Conservation (phyloP, 2,329 filamentous ascomycete genomes). For the Drechslera avenae region DNA sequence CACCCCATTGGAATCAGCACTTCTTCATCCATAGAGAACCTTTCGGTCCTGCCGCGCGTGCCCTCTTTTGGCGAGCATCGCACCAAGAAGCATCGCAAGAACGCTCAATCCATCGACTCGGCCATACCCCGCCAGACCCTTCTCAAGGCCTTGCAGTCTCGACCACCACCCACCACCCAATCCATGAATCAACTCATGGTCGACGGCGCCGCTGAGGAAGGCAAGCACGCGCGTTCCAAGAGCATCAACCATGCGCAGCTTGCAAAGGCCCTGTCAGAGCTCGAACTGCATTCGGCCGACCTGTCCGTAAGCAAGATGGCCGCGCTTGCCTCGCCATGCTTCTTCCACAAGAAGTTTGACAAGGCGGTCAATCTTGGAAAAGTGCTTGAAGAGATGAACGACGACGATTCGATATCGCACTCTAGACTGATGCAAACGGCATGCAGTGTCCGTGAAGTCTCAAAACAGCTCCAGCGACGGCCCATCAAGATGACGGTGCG, state of each 20-base stretch:
- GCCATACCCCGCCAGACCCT: slow-evolving; percentile 76
- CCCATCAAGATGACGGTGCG: slow-evolving; percentile 90
- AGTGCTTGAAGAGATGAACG: slow-evolving; percentile 91
- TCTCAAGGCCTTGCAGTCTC: slow-evolving; percentile 78
- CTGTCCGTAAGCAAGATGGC: slow-evolving; percentile 58
- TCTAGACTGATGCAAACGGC: slow-evolving; percentile 94
- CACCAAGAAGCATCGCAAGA: slow-evolving; percentile 46
- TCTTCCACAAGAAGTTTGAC: slow-evolving; percentile 96
- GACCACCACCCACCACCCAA: slow-evolving; percentile 59
- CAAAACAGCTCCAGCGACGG: slow-evolving; percentile 88
- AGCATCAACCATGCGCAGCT: slow-evolving; percentile 60
- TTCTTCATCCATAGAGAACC: slow-evolving; percentile 45
- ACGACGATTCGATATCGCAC: slow-evolving; percentile 87
- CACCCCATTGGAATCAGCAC: slow-evolving; percentile 30
- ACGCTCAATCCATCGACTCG: slow-evolving; percentile 63
- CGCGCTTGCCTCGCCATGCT: slow-evolving; percentile 87
- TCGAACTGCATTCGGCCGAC: slow-evolving; percentile 55
- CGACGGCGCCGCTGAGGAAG: slow-evolving; percentile 40
- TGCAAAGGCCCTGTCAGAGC: slow-evolving; percentile 61
- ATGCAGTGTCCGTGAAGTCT: slow-evolving; percentile 91
- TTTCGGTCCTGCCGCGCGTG: slow-evolving; percentile 39
- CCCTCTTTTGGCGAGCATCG: slow-evolving; percentile 47
- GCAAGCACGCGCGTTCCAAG: slow-evolving; percentile 36
- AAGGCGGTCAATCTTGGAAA: slow-evolving; percentile 94
- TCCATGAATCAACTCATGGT: slow-evolving; percentile 67